These are phyloP conservation scores for Cryptosporidium viatorum DNA, from an alignment of 169 alveolate species.

Conservation along the genomic window DNA sequence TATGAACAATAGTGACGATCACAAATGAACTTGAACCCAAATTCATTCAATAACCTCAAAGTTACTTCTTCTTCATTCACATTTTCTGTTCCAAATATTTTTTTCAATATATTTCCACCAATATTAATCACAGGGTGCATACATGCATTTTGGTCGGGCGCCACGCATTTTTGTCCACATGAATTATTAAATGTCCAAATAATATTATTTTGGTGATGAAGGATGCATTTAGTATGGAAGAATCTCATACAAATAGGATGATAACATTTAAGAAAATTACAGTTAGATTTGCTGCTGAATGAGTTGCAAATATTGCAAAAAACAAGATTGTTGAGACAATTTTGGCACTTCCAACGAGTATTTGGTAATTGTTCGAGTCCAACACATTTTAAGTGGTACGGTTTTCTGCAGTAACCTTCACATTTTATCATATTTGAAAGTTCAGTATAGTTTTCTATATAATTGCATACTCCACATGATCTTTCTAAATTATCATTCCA, in stretches of 20 bases:
- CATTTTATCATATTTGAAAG: slow-evolving; percentile 51
- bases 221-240: slow-evolving; percentile 75
- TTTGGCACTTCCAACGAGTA: slow-evolving; percentile 40
- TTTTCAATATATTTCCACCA: slow-evolving; percentile 38
- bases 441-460: slow-evolving; percentile 22
- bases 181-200: slow-evolving; percentile 40
- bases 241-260: slow-evolving; percentile 77
- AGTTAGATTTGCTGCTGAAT: background rate
- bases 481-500: slow-evolving; percentile 68
- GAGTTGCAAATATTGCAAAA: slow-evolving; percentile 38
- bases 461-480: slow-evolving; percentile 53
- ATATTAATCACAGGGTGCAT: slow-evolving; percentile 19
- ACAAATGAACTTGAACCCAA: slow-evolving; percentile 38
- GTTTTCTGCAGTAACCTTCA: slow-evolving; percentile 52
- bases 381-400: slow-evolving; percentile 50
- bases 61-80: slow-evolving; percentile 5
- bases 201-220: background rate
- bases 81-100: slow-evolving; percentile 20
- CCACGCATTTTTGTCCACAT: slow-evolving; percentile 23
- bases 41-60: background rate
- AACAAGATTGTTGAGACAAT: slow-evolving; percentile 25
- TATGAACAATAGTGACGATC: slow-evolving; percentile 45
- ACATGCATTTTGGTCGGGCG: background rate
- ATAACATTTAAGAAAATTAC: slow-evolving; percentile 56
- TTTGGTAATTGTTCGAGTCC: slow-evolving; percentile 5